Base-by-base conservation (phyloP, 2,329 filamentous ascomycete genomes). In the Fusarium azukiicola region DNA sequence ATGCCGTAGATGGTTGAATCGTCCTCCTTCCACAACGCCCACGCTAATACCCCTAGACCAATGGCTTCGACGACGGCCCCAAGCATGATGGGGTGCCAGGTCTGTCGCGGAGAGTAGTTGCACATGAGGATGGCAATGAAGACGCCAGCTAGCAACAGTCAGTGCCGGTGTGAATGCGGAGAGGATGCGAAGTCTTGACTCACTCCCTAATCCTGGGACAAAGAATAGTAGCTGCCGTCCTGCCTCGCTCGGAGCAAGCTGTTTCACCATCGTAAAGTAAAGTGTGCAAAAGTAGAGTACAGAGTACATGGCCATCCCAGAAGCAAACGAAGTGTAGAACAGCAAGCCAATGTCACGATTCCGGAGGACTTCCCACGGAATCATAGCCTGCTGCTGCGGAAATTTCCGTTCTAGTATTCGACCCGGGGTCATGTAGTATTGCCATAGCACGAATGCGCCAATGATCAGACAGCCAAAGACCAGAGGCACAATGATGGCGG, bases 61-160 rank as follows among this genome's bases (percentile, higher is more conserved):
- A 64, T 46, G 5, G 23, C 58, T 32, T 64, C 58, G 23, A 64
- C 9, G 3, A 64, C 12, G 13, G 38, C 58, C 2, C 58, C 58
- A 21, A 64, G 40, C 58, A 64, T 64, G 40, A 64, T 64, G 6
- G 58, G 58, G 8, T 64, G 58, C 40, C 58, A 64, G n/a, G 58
- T 64, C 19, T 64, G 58, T 5, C 38, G 58, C 2, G 23, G 58
- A 11, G 16, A 46, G 14, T 64, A 64, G 23, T 64, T 64, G 23
- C 58, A 64, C 58, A 64, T 64, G 58, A 64, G 38, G 5, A 64
- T 64, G 7, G 58, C 58, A 9, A 64, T 64, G 10, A 42, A 64
- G 38, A 64, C 58, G 3, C 58, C 58, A 46, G 58, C 58, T 64
- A 46, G 17, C 9, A 11, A 10, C 3, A 10, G 21, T 58, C 11